Percentiles rank a stretch among this genome's conserved stretches.
phyloP scores from a whole-genome alignment of 2,329 filamentous ascomycete species.

The Verticillium albo-atrum region DNA sequence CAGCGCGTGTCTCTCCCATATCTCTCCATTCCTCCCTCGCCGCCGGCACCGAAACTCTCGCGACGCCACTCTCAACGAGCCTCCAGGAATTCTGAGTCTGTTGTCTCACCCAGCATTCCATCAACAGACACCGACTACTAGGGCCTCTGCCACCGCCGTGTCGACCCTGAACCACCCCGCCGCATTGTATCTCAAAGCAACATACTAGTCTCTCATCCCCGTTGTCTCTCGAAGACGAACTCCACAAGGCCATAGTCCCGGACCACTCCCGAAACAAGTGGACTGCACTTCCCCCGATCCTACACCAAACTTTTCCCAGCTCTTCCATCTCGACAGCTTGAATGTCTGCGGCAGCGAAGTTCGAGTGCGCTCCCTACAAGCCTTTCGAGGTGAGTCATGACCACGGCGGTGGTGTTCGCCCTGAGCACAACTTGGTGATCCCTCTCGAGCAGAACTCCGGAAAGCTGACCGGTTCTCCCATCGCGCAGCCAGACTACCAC shows the following conservation, averaged over 20 bases:
- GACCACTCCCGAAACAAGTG: slow-evolving; percentile 12
- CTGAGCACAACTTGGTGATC: background rate
- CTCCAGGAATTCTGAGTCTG: background rate
- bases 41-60: background rate
- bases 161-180: background rate
- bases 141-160: background rate
- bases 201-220: background rate
- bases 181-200: background rate
- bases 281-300: slow-evolving; percentile 8
- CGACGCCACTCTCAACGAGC: background rate
- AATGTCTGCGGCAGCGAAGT: slow-evolving; percentile 53
- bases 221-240: background rate
- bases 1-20: background rate
- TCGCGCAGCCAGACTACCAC: slow-evolving; percentile 44
- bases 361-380: slow-evolving; percentile 52
- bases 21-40: background rate
- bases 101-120: background rate
- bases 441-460: background rate
- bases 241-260: background rate
- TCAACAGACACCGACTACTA: background rate
- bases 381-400: slow-evolving; percentile 54
- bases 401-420: background rate
- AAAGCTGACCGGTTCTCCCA: slow-evolving; percentile 1
- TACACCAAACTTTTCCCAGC: slow-evolving; percentile 9
- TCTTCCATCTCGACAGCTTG: slow-evolving; percentile 33